phyloP scores from a whole-genome alignment of 768 basidiomycete species.

The Boletales sp. region DNA sequence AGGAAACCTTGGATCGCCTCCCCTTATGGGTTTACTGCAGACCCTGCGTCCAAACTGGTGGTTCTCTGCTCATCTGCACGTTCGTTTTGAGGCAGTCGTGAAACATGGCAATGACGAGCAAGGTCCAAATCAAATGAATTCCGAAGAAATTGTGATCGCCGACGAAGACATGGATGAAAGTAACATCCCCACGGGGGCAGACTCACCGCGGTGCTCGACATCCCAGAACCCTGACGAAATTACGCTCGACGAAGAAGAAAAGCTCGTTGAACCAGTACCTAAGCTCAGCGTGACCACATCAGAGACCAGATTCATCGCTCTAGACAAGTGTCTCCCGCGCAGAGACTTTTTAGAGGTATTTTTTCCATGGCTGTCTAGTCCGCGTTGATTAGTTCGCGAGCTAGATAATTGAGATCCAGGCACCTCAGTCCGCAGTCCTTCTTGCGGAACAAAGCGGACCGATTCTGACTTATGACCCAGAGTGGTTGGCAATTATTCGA shows the following conservation, averaged over 20 bases:
- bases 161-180: slow-evolving; percentile 30
- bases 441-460: slow-evolving; percentile 22
- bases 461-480: slow-evolving; percentile 68
- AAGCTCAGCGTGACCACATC: slow-evolving; percentile 20
- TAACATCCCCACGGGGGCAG: slow-evolving; percentile 1
- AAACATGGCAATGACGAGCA: slow-evolving; percentile 34
- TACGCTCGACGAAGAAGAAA: slow-evolving; percentile 44
- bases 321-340: slow-evolving; percentile 83
- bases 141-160: slow-evolving; percentile 40
- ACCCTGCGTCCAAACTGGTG: slow-evolving; percentile 79
- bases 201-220: slow-evolving; percentile 30
- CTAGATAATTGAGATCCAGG: slow-evolving; percentile 71
- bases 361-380: not conserved
- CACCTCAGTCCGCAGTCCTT: slow-evolving; percentile 10
- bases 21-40: slow-evolving; percentile 71
- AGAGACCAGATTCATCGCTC: slow-evolving; percentile 77
- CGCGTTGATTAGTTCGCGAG: not conserved
- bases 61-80: slow-evolving; percentile 92
- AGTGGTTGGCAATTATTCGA: slow-evolving; percentile 92
- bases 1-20: slow-evolving; percentile 81
- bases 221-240: slow-evolving; percentile 51
- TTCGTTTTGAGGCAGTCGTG: slow-evolving; percentile 74
- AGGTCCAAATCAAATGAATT: slow-evolving; percentile 13
- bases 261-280: slow-evolving; percentile 35
- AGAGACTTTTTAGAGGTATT: slow-evolving; percentile 79